These are phyloP conservation scores for Ophidiomyces ophidiicola DNA, from an alignment of 2,329 filamentous ascomycete genomes.

Conservation along the genomic window DNA sequence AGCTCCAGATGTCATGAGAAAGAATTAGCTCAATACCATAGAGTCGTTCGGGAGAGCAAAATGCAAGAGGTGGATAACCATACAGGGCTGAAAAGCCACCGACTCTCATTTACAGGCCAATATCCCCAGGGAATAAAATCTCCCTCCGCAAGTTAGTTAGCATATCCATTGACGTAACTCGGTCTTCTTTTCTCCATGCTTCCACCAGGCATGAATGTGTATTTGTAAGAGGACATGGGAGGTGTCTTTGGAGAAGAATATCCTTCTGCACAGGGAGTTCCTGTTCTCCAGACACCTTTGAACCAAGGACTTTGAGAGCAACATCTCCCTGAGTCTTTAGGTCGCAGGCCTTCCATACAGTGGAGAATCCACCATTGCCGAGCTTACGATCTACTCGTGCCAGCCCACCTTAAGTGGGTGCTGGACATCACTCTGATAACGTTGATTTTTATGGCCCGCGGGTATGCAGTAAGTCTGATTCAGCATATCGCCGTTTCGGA, in stretches of 20 bases:
- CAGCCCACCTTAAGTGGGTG: too few species aligned
- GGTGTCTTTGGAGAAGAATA: too few species aligned
- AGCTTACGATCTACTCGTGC: conserved; percentile 15
- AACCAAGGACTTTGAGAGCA: conserved; percentile 14
- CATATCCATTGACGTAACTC: conserved; percentile 6
- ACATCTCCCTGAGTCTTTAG: conserved; percentile 11
- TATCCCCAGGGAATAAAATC: conserved; percentile 13
- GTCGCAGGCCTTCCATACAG: conserved; percentile 15
- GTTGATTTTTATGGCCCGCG: background rate
- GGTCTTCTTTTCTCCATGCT: conserved; percentile 8
- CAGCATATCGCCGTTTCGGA: conserved; percentile 21
- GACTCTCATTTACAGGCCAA: conserved; percentile 9
- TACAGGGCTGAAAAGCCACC: background rate
- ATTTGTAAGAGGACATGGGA: too few species aligned
- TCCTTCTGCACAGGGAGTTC: too few species aligned
- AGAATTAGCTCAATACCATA: conserved; percentile 8
- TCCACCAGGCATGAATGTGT: conserved; percentile 5
- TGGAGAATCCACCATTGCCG: conserved; percentile 12
- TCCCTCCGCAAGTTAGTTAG: conserved; percentile 9
- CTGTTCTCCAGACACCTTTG: too few species aligned
- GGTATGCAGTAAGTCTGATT: background rate
- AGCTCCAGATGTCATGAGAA: conserved; percentile 16
- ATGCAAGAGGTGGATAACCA: conserved; percentile 11
- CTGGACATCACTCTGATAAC: conserved; percentile 1
- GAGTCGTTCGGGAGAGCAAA: conserved; percentile 13